Percentiles rank a stretch among this genome's conserved stretches.
phyloP scores from a whole-genome alignment of 2,329 filamentous ascomycete genomes.

The Trichoderma brevicompactum region DNA sequence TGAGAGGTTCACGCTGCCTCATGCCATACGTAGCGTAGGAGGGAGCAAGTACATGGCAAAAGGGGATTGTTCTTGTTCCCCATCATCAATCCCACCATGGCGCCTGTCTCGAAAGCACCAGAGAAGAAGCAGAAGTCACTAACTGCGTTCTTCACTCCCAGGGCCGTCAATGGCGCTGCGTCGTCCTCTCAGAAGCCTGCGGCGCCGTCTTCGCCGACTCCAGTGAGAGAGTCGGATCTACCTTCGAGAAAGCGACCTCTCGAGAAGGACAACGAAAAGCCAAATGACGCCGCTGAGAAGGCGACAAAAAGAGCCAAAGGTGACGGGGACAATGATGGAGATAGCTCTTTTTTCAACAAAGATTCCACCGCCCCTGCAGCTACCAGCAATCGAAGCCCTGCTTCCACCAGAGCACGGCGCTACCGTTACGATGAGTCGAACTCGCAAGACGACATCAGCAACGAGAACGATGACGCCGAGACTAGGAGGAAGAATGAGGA shows the following conservation, averaged over 20 bases:
- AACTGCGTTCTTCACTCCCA: slow-evolving; percentile 81
- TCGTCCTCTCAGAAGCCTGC: slow-evolving; percentile 43
- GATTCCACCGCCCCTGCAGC: neutral
- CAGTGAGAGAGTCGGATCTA: slow-evolving; percentile 37
- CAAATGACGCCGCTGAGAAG: neutral
- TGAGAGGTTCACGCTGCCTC: slow-evolving; percentile 17
- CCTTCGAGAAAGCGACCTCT: slow-evolving; percentile 56
- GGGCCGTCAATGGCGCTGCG: slow-evolving; percentile 54
- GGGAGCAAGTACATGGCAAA: neutral
- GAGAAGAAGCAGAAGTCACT: slow-evolving; percentile 78
- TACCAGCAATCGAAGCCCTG: slow-evolving; percentile 13
- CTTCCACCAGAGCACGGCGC: slow-evolving; percentile 52
- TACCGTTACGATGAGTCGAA: slow-evolving; percentile 55
- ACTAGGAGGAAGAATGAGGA: slow-evolving; percentile 65
- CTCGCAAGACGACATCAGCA: slow-evolving; percentile 46
- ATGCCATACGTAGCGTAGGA: neutral
- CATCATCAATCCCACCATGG: slow-evolving; percentile 36
- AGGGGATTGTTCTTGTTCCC: neutral
- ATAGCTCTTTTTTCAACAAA: slow-evolving; percentile 43
- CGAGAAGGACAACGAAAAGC: slow-evolving; percentile 50
- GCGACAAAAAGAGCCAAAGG: slow-evolving; percentile 38
- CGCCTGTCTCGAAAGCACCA: slow-evolving; percentile 45
- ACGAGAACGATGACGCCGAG: slow-evolving; percentile 55
- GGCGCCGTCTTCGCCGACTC: slow-evolving; percentile 34
- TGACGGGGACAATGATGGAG: slow-evolving; percentile 43